A percentile compares a stretch with the other conserved stretches of the same genome.
These are phyloP conservation scores for Magnolia officinalis DNA, from an alignment of 164 flowering plant species.

Conservation along the genomic window DNA sequence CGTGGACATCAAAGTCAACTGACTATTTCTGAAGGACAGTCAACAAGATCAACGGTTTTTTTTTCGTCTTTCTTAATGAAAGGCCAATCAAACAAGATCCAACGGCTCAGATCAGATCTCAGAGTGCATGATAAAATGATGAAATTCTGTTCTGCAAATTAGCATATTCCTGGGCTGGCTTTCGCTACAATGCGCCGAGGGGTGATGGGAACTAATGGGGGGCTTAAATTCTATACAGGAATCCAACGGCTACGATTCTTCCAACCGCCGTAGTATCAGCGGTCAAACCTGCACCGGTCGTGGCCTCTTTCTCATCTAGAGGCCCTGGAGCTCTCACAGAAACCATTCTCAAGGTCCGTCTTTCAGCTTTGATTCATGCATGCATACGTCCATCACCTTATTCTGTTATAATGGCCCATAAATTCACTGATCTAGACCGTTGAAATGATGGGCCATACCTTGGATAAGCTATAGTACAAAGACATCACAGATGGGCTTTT, in stretches of 20 bases:
- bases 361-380: neutral
- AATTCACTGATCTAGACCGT: neutral
- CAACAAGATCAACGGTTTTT: too few relatives aligned
- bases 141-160: too few relatives aligned
- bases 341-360: conserved; percentile 69
- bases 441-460: neutral
- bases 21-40: too few relatives aligned
- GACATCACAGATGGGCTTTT: neutral
- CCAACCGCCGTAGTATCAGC: conserved; percentile 35
- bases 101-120: too few relatives aligned
- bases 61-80: too few relatives aligned
- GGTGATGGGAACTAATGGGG: neutral
- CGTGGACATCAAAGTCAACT: too few relatives aligned
- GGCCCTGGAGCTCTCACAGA: conserved; percentile 71
- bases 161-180: too few relatives aligned
- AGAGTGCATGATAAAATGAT: too few relatives aligned
- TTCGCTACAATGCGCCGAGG: neutral
- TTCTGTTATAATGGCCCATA: neutral
- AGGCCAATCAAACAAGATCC: too few relatives aligned
- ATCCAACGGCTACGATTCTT: conserved; percentile 68
- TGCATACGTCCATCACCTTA: neutral
- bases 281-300: conserved; percentile 62
- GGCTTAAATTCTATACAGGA: conserved; percentile 24
- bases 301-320: conserved; percentile 77
- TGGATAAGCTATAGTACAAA: neutral